Conservation (phyloP, 176 grass and related monocot species). For the sorghum (Sorghum bicolor) region DNA sequence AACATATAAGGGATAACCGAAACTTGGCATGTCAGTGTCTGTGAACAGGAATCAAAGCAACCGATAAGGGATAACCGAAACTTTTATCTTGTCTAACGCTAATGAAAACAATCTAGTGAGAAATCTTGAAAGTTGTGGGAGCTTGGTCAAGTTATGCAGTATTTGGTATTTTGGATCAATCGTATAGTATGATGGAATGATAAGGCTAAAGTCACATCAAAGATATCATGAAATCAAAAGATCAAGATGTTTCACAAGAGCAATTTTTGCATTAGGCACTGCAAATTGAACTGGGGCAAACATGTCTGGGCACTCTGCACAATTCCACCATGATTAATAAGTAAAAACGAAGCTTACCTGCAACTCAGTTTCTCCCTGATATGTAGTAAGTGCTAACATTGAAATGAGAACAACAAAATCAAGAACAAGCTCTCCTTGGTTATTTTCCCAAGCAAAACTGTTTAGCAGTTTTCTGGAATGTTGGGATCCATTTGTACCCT, state of each 20-base stretch:
- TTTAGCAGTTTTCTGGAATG: conserved; percentile 78
- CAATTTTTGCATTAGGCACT: conserved; percentile 10
- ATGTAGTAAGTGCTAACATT: conserved; percentile 67
- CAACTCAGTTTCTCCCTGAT: conserved; percentile 88
- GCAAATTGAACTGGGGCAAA: conserved; percentile 3
- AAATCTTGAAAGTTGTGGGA: not conserved
- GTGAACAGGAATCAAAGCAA: conserved; percentile 48
- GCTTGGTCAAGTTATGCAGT: not conserved
- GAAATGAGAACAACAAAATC: conserved; percentile 86
- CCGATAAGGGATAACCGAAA: conserved; percentile 26
- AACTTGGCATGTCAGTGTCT: conserved; percentile 78
- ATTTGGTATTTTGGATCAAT: conserved; percentile 30
- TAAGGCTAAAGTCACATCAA: conserved; percentile 13
- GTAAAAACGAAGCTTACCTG: conserved; percentile 53
- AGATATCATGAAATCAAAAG: conserved; percentile 5
- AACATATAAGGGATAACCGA: conserved; percentile 34
- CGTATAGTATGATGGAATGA: not conserved
- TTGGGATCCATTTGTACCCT: conserved; percentile 41
- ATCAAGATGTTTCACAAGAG: not conserved
- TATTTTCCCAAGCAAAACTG: conserved; percentile 90
- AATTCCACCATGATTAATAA: not conserved
- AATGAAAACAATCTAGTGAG: not conserved
- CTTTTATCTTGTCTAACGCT: conserved; percentile 2
- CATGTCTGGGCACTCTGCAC: not conserved
- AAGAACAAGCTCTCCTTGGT: conserved; percentile 82